Evolutionary conservation across 1,284 basidiomycete genomes (phyloP), one percentile per base, ranked within the genome.

Genomic region (Ceraceosorus bombacis): DNA sequence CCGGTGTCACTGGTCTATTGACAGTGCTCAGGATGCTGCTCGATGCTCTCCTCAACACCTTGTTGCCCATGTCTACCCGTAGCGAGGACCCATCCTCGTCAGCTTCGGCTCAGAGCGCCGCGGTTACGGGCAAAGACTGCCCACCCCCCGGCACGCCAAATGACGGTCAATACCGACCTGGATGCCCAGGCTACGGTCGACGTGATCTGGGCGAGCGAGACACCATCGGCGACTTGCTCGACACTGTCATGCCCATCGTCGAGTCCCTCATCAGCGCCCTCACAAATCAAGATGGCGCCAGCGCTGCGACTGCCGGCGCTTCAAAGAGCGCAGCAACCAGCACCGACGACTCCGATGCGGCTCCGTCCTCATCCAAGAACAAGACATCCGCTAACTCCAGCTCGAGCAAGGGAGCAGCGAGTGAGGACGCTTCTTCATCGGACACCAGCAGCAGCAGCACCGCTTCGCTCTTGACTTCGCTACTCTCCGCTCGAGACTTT

Each of bases 181-280:
- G 64, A 12, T 71, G 69, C 61, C 68, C 68, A 15, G 69, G 69
- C 7, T 71, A 71, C 61, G 69, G 68, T 40, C 61, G 64, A 9
- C 65, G 69, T 48, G 65, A 67, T 41, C 48, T 69, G 13, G 60
- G 59, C 41, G 8, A 7, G 13, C 9, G 58, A 39, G 27, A 50
- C 41, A n/a, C 12, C 9, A 13, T 49, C 57, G 60, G 65, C 55
- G 58, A 59, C 57, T 59, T 62, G 48, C 55, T 71, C 46, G 54
- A 60, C 49, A 51, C 50, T 15, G 17, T 71, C 36, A n/a, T 70
- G 52, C 69, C 68, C 8, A 61, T 69, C 57, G 59, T 71, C 41
- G 51, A 68, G 62, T 64, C 62, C 62, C 59, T 71, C 5, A 64
- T 71, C 36, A 51, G 59, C 51, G 58, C 61, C 48, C 55, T 70